A percentile compares a stretch with the other conserved stretches of the same genome.
Evolutionary conservation across 2,329 filamentous ascomycete species (phyloP).

Genomic region (Hymenoscyphus albidus): DNA sequence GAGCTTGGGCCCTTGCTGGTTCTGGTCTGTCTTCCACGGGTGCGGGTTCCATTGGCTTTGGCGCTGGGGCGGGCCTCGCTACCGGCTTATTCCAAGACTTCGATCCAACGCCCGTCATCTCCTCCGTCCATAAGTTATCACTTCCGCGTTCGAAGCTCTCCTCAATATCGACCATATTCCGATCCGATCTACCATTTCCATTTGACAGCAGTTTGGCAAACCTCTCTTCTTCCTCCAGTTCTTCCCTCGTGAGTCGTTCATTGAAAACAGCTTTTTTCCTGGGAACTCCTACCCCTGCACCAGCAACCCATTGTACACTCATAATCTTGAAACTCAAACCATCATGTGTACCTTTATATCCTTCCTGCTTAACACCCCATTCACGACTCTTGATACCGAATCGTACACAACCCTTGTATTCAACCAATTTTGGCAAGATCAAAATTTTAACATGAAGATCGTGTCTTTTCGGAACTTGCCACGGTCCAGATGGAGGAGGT

Average conservation of each 20-base stretch:
- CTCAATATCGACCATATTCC: conserved; percentile 7
- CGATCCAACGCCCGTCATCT: conserved; percentile 26
- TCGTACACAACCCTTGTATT: conserved; percentile 70
- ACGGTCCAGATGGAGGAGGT: conserved; percentile 58
- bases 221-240: conserved; percentile 22
- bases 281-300: conserved; percentile 50
- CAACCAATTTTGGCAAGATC: conserved; percentile 73
- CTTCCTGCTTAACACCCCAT: conserved; percentile 58
- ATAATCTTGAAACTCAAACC: conserved; percentile 79
- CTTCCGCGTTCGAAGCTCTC: conserved; percentile 25
- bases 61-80: neutral
- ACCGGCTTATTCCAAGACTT: conserved; percentile 28
- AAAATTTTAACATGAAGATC: conserved; percentile 86
- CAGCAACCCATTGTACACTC: conserved; percentile 80
- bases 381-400: conserved; percentile 79
- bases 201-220: conserved; percentile 16
- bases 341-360: conserved; percentile 39
- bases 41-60: neutral
- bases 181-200: conserved; percentile 6
- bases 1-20: neutral
- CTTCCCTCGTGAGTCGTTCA: conserved; percentile 18
- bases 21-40: neutral
- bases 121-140: conserved; percentile 6
- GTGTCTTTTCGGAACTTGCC: conserved; percentile 60
- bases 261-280: conserved; percentile 31